Conservation (phyloP, 495 filamentous ascomycete species). For the Aspergillus diversus region DNA sequence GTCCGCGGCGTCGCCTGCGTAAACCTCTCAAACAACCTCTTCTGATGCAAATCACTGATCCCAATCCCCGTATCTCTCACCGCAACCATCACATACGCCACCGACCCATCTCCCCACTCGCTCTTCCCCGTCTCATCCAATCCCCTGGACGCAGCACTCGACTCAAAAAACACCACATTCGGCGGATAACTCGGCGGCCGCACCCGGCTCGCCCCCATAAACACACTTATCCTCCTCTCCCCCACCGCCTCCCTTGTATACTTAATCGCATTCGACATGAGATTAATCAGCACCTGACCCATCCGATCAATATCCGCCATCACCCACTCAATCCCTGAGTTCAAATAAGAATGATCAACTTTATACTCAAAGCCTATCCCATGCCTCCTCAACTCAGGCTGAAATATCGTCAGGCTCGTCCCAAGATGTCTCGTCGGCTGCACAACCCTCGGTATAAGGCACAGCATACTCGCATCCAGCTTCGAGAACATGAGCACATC, state of each 20-base stretch:
- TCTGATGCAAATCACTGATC: slow-evolving; percentile 71
- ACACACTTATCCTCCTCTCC: slow-evolving; percentile 67
- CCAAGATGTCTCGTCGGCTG: slow-evolving; percentile 70
- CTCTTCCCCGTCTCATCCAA: slow-evolving; percentile 50
- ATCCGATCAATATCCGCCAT: slow-evolving; percentile 71
- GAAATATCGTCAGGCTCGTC: slow-evolving; percentile 72
- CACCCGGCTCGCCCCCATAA: slow-evolving; percentile 65
- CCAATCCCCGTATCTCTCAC: slow-evolving; percentile 82
- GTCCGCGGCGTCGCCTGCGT: slow-evolving; percentile 79
- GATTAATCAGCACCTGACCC: slow-evolving; percentile 74
- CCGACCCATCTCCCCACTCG: slow-evolving; percentile 72
- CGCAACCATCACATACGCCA: slow-evolving; percentile 70
- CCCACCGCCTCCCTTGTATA: slow-evolving; percentile 61
- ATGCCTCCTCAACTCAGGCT: slow-evolving; percentile 68
- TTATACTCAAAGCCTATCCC: slow-evolving; percentile 66
- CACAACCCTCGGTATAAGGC: slow-evolving; percentile 67
- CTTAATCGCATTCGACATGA: slow-evolving; percentile 79
- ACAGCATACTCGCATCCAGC: slow-evolving; percentile 74
- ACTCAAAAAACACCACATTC: slow-evolving; percentile 57
- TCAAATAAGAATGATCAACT: slow-evolving; percentile 58
- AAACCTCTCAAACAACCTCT: slow-evolving; percentile 78
- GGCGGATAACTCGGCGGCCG: slow-evolving; percentile 48
- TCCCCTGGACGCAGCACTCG: slow-evolving; percentile 37
- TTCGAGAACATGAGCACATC: slow-evolving; percentile 81
- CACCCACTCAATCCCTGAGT: slow-evolving; percentile 66